These are phyloP conservation scores for Sanghuangporus baumii DNA, from an alignment of 1,284 basidiomycete genomes.

Conservation along the genomic window DNA sequence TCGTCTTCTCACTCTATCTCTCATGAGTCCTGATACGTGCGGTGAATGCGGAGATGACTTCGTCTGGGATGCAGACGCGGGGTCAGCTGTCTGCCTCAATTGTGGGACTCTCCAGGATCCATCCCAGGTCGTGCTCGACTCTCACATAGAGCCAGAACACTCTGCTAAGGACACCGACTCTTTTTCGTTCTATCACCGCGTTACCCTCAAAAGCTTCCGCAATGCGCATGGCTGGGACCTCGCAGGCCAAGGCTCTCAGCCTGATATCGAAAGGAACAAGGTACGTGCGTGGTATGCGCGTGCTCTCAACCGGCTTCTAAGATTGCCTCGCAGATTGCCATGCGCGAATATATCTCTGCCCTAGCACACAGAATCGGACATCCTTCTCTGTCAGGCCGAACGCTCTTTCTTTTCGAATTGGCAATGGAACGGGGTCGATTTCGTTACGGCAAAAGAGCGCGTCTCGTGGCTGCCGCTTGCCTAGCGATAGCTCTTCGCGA, in stretches of 20 bases:
- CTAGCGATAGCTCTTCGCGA: constrained; percentile 65
- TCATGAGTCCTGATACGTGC: constrained; percentile 26
- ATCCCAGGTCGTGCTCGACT: constrained; percentile 49
- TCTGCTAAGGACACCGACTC: constrained; percentile 10
- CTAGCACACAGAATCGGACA: constrained; percentile 50
- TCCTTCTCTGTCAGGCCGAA: constrained; percentile 52
- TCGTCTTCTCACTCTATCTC: background rate
- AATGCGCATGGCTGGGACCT: constrained; percentile 48
- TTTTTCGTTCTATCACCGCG: constrained; percentile 21
- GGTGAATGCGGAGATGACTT: constrained; percentile 48
- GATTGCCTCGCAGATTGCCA: constrained; percentile 42
- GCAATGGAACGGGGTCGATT: constrained; percentile 50
- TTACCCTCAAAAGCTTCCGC: constrained; percentile 40
- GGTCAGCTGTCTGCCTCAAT: constrained; percentile 53
- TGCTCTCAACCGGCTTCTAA: background rate
- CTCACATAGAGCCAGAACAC: constrained; percentile 34
- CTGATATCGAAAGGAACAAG: constrained; percentile 51
- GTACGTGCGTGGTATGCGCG: constrained; percentile 28
- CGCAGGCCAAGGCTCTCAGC: constrained; percentile 55
- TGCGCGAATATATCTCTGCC: constrained; percentile 53
- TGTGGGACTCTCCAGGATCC: constrained; percentile 66
- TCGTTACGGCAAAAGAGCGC: constrained; percentile 66
- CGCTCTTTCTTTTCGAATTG: constrained; percentile 58
- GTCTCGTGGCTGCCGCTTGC: constrained; percentile 57
- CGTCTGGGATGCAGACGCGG: constrained; percentile 49